Base-by-base conservation (phyloP, 2,329 filamentous ascomycete genomes). In the Fusarium sp. region DNA sequence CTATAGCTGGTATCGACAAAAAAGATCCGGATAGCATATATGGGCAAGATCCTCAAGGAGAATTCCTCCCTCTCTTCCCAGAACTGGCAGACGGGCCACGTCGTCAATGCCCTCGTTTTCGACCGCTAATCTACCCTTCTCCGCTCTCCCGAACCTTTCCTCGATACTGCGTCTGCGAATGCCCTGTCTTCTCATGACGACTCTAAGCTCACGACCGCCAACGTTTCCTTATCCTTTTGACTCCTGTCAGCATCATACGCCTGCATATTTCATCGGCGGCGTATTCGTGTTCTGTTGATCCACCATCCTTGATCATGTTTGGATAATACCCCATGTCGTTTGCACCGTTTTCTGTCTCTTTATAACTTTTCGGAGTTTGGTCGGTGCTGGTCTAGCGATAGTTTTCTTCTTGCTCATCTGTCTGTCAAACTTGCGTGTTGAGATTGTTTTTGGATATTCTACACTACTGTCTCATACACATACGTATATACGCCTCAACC, bases 41-140 rank as follows among this genome's bases (percentile, higher is more conserved):
- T 96, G 80, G 95, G 95, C 71, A 94, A 90, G 77, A 88, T 95
- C 53, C 86, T 97, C 47, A 90, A 90, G 70, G 93, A 95, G 69
- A 85, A 86, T 57, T 78, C 88, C 18, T 86, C 91, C 1, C 82
- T 97, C 16, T 79, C 84, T 46, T 86, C 87, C 4, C 92, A 96
- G 73, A 92, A 92, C 51, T 97, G 93, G 92, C 88, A 90, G 73
- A 85, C 88, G 65, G 92, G 90, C 37, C 88, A 96, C 76, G 84
- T 96, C 36, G 82, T 97, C 58, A 96, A 95, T 77, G 94, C 91
- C 23, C 84, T 96, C 62, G 88, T 96, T 56, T 90, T 88, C 73
- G 80, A 84, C 65, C 79, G 80, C 70, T 85, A 82, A 79, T 60
- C 72, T 59, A 61, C n/a, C 48, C 58, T 51, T 34, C 18, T 8